Conservation (phyloP, 1,284 basidiomycete species). For the Schizophyllum commune region DNA sequence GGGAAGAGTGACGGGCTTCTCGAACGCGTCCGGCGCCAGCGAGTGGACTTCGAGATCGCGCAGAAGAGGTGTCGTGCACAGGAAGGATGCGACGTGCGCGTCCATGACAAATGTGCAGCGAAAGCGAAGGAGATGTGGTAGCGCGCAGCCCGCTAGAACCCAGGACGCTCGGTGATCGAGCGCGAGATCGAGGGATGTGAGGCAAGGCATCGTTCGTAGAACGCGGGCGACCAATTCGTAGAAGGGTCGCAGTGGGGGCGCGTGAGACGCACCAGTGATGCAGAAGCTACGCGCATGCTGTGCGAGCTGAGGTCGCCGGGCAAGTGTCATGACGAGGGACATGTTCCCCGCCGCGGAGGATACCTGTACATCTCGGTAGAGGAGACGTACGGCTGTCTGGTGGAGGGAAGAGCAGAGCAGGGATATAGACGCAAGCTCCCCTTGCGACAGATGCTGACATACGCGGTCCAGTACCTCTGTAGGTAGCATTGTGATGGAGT, state of each 20-base stretch:
- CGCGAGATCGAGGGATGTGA: slow-evolving; percentile 49
- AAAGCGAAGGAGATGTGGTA: slow-evolving; percentile 44
- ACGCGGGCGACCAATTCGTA: slow-evolving; percentile 43
- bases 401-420: slow-evolving; percentile 33
- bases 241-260: slow-evolving; percentile 34
- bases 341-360: slow-evolving; percentile 38
- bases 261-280: slow-evolving; percentile 36
- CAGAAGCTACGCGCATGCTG: slow-evolving; percentile 51
- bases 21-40: slow-evolving; percentile 14
- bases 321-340: slow-evolving; percentile 44
- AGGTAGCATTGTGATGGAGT: slow-evolving; percentile 33
- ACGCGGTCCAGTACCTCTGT: slow-evolving; percentile 46
- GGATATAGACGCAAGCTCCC: slow-evolving; percentile 40
- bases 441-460: slow-evolving; percentile 25
- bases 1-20: slow-evolving; percentile 21
- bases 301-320: slow-evolving; percentile 43
- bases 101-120: slow-evolving; percentile 54
- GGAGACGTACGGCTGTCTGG: slow-evolving; percentile 44
- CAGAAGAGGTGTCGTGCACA: slow-evolving; percentile 43
- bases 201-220: slow-evolving; percentile 48
- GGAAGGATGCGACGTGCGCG: slow-evolving; percentile 45
- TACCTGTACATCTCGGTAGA: slow-evolving; percentile 51
- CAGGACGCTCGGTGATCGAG: slow-evolving; percentile 44
- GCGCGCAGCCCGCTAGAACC: slow-evolving; percentile 35
- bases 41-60: slow-evolving; percentile 46